These are phyloP conservation scores for Fraxinus americana DNA, from an alignment of 257 asterid species.

Conservation along the genomic window DNA sequence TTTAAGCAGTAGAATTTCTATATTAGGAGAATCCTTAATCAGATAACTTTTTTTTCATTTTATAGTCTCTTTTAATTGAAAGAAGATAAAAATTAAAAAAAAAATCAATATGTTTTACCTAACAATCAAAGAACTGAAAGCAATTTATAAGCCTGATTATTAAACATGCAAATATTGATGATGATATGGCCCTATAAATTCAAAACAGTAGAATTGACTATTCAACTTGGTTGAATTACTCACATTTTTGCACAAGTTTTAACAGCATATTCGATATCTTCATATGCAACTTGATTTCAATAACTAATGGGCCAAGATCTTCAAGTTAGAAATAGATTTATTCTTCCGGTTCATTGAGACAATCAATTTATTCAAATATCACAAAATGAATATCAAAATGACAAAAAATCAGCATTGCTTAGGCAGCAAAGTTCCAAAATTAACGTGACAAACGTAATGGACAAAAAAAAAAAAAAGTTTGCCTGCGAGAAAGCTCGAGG, in stretches of 20 bases:
- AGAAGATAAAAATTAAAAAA: neutral
- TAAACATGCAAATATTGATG: neutral
- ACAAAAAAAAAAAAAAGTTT: slow-evolving; percentile 22
- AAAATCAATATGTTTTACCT: neutral
- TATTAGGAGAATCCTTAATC: neutral
- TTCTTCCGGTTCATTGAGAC: neutral
- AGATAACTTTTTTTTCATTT: neutral
- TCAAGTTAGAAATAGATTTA: neutral
- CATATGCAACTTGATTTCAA: neutral
- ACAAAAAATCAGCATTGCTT: neutral
- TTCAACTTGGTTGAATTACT: neutral
- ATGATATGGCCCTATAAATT: neutral
- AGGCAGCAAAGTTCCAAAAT: neutral
- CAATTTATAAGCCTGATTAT: neutral
- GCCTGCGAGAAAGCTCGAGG: slow-evolving; percentile 99
- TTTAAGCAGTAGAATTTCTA: neutral
- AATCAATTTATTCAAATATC: neutral
- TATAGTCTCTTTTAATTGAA: neutral
- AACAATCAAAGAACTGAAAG: neutral
- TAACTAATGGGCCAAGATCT: neutral
- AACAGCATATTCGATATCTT: neutral
- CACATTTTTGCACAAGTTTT: neutral
- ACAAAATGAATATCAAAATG: neutral
- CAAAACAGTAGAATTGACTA: neutral
- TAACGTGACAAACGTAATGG: neutral